Conservation (phyloP, 805 yeast genomes). For the Tetrapisispora arboricola region DNA sequence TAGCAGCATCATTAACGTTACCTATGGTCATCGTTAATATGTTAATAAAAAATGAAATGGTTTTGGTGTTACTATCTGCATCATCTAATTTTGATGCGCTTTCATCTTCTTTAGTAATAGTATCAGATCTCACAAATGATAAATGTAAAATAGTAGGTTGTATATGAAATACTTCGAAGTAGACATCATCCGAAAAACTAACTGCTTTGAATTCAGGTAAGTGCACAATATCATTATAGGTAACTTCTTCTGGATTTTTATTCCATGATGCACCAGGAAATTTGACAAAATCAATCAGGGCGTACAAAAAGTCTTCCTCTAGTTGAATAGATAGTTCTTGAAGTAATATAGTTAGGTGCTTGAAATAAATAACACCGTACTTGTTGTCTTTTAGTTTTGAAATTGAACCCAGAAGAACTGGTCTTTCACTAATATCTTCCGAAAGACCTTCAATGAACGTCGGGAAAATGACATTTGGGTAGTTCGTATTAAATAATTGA, state of each 20-base stretch:
- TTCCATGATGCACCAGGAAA: constrained; percentile 80
- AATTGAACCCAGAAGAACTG: constrained; percentile 77
- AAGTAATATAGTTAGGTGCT: constrained; percentile 78
- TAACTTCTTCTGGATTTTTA: constrained; percentile 31
- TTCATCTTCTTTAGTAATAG: constrained; percentile 53
- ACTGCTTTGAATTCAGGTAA: constrained; percentile 61
- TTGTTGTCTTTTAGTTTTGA: constrained; percentile 79
- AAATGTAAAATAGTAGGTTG: constrained; percentile 86
- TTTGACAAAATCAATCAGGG: constrained; percentile 68
- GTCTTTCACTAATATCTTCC: constrained; percentile 78
- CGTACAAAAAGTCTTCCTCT: constrained; percentile 86
- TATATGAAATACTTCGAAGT: constrained; percentile 83
- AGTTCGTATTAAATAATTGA: constrained; percentile 78
- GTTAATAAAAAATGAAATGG: constrained; percentile 69
- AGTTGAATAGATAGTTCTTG: constrained; percentile 90
- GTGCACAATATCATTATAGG: constrained; percentile 52
- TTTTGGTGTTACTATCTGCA: constrained; percentile 34
- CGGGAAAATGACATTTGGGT: constrained; percentile 84
- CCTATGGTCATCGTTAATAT: constrained; percentile 94
- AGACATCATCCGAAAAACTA: constrained; percentile 58
- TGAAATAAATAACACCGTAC: constrained; percentile 83
- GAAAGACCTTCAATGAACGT: constrained; percentile 78
- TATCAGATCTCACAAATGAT: constrained; percentile 84
- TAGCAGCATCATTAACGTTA: constrained; percentile 94
- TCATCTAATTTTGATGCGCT: constrained; percentile 5